phyloP scores from a whole-genome alignment of 148 eudicot genomes.

The Vaccinium myrtillus region DNA sequence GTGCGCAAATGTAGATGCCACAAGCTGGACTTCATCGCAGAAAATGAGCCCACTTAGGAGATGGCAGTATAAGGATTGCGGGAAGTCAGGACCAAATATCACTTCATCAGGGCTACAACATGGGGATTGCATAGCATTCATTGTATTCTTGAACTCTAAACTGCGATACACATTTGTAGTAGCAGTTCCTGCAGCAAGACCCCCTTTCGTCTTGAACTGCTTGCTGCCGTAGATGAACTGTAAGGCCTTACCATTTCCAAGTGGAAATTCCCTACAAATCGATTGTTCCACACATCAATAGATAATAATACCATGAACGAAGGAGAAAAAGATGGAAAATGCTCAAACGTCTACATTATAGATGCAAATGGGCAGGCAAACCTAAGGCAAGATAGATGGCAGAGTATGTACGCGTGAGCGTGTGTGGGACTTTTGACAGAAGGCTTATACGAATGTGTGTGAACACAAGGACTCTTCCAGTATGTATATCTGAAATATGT shows the following conservation, averaged over 20 bases:
- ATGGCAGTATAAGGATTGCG: constrained; percentile 87
- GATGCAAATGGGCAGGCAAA: neutral
- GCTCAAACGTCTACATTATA: neutral
- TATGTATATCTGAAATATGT: neutral
- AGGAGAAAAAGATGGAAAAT: neutral
- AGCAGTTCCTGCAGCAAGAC: constrained; percentile 81
- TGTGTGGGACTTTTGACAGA: neutral
- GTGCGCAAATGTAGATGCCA: constrained; percentile 81
- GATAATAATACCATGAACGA: neutral
- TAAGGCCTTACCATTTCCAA: constrained; percentile 63
- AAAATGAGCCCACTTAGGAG: constrained; percentile 69
- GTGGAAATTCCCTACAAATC: constrained; percentile 65
- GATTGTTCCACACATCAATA: neutral
- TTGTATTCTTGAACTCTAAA: constrained; percentile 42
- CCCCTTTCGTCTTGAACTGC: constrained; percentile 74
- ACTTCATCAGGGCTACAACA: constrained; percentile 92
- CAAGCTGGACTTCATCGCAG: constrained; percentile 53
- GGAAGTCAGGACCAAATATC: constrained; percentile 68
- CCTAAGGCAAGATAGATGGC: neutral
- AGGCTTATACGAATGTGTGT: neutral
- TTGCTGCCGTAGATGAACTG: constrained; percentile 81
- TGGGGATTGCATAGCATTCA: constrained; percentile 63
- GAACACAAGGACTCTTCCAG: neutral
- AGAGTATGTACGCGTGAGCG: neutral
- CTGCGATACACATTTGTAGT: constrained; percentile 76